A percentile compares a stretch with the other conserved stretches of the same genome.
Conservation (phyloP, 2,329 filamentous ascomycete species). For the Corinectria fuckeliana region DNA sequence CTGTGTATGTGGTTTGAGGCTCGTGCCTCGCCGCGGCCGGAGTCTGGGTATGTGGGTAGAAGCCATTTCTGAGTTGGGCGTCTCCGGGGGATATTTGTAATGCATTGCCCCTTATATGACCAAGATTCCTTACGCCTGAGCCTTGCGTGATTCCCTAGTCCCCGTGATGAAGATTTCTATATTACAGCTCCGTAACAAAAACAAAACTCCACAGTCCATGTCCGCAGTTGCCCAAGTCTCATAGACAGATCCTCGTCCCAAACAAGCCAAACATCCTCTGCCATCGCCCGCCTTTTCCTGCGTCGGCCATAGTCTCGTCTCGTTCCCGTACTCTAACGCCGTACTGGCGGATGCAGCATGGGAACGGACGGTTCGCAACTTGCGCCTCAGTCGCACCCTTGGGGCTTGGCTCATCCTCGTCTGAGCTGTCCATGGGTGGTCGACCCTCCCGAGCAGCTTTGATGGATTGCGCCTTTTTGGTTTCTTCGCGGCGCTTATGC, state of each 20-base stretch:
- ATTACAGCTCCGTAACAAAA: neutral
- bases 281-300: slow-evolving; percentile 59
- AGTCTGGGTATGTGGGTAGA: slow-evolving; percentile 33
- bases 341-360: slow-evolving; percentile 75
- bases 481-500: slow-evolving; percentile 54
- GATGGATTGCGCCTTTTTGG: slow-evolving; percentile 37
- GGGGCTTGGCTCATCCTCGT: slow-evolving; percentile 33
- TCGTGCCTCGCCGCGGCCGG: slow-evolving; percentile 21
- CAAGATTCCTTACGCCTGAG: slow-evolving; percentile 9
- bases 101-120: slow-evolving; percentile 16
- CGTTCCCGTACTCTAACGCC: slow-evolving; percentile 58
- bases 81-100: slow-evolving; percentile 26
- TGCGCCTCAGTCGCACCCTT: slow-evolving; percentile 9
- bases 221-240: neutral
- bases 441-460: slow-evolving; percentile 39
- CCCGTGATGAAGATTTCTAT: slow-evolving; percentile 3
- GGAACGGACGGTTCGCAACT: slow-evolving; percentile 65
- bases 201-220: neutral
- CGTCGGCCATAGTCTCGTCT: slow-evolving; percentile 52
- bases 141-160: neutral
- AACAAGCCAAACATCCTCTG: slow-evolving; percentile 69
- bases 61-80: slow-evolving; percentile 25
- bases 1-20: slow-evolving; percentile 29
- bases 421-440: slow-evolving; percentile 48
- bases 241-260: slow-evolving; percentile 61